phyloP scores from a whole-genome alignment of 495 filamentous ascomycete species.

The Hyaloscypha hepaticicola region DNA sequence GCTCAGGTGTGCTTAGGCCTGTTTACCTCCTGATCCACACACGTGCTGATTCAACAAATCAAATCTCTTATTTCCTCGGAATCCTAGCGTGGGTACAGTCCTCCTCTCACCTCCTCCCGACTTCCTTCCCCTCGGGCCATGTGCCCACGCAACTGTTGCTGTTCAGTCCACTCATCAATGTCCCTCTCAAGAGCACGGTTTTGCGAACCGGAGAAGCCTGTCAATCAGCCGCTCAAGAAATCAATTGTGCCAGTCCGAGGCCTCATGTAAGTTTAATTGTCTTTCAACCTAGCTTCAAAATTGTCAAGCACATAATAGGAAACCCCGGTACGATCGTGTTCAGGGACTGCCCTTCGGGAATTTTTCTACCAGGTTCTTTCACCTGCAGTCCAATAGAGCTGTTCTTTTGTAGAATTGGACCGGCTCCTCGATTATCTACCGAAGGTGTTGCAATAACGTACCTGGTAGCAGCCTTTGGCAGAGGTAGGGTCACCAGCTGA shows the following conservation, averaged over 20 bases:
- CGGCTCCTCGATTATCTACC: background rate
- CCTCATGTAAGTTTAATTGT: constrained; percentile 1
- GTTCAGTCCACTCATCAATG: background rate
- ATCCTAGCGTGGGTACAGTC: background rate
- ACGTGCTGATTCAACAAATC: background rate
- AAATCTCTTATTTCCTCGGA: constrained; percentile 1
- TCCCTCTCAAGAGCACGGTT: constrained; percentile 1
- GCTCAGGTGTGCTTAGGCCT: constrained; percentile 4
- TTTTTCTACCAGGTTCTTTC: constrained; percentile 1
- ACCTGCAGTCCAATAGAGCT: too few relatives aligned
- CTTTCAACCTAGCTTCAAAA: constrained; percentile 1
- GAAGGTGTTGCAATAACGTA: background rate
- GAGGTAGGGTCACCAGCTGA: background rate
- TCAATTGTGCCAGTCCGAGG: constrained; percentile 1
- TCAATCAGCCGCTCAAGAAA: background rate
- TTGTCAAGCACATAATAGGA: background rate
- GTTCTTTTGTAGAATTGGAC: constrained; percentile 1
- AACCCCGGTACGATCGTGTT: constrained; percentile 1
- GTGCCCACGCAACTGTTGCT: background rate
- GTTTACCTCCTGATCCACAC: constrained; percentile 4
- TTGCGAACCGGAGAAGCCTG: constrained; percentile 1
- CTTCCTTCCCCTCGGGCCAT: background rate
- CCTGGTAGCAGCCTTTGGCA: constrained; percentile 1
- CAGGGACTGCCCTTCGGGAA: background rate
- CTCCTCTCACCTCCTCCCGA: background rate